Base-by-base conservation (phyloP, 306 rosid genomes). In the Citrullus mucosospermus region DNA sequence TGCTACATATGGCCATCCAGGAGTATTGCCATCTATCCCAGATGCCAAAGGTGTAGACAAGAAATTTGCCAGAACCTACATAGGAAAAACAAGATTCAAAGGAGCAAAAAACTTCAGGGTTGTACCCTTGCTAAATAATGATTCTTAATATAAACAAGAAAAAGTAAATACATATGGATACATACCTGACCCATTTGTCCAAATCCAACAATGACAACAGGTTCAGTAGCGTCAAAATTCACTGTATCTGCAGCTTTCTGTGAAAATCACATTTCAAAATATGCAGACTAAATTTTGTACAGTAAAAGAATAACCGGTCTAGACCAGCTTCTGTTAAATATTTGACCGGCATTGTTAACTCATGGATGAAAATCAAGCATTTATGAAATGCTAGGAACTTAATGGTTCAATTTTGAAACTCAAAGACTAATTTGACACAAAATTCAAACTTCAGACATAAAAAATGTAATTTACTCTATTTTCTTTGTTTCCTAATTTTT, bases 141-240 rank as follows among this genome's bases (percentile, higher is more conserved):
- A 32, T 68, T 85, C 62, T 38, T 65, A 67, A 78, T 55, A 79
- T 71, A 84, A 77, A 83, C 53, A 69, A 59, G 61, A 68, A 38
- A 13, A 63, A 0, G 20, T 68, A 68, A 2, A 43, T 22, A 44
- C 14, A 22, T 44, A 22, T 6, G 54, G n/a, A 22, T 44, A 69
- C 55, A 61, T 86, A 95, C 99, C 99, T 95, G 99, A 63, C 97
- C 97, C 96, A 90, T 95, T 85, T 92, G 96, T 59, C 99, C 99
- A 86, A 95, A 95, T 84, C 99, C 99, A 88, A 95, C 92, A 81
- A 92, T 87, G 61, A 95, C 90, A 81, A 95, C 88, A 25, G 98
- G 98, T 71, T 94, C 98, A n/a, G 83, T 88, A 18, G 85, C 90
- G 43, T 87, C 80, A 55, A 88, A 95, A 85, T 88, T 79, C 77